A percentile compares a stretch with the other conserved stretches of the same genome.
Conservation (phyloP, 208 protist species). For the Ichthyophonus hoferi region DNA sequence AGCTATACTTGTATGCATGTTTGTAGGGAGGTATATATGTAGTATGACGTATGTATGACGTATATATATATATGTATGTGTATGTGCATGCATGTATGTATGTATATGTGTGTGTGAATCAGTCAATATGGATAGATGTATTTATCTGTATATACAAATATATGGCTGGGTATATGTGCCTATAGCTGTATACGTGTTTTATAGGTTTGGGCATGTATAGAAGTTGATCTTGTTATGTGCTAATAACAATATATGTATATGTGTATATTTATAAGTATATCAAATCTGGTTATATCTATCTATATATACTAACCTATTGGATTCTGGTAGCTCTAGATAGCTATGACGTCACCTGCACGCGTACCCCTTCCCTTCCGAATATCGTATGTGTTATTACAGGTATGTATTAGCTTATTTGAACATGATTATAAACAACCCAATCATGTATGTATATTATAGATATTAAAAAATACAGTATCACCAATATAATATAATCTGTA, state of each 20-base stretch:
- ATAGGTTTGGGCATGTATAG: too few species aligned
- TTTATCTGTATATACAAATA: not conserved
- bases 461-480: too few species aligned
- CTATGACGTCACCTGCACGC: not conserved
- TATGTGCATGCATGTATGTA: not conserved
- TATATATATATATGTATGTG: slow-evolving; percentile 17
- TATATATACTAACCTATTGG: too few species aligned
- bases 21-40: not conserved
- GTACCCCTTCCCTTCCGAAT: not conserved
- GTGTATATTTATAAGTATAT: too few species aligned
- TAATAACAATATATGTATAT: too few species aligned
- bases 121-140: not conserved
- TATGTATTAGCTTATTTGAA: too few species aligned
- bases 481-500: too few species aligned
- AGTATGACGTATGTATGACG: not conserved
- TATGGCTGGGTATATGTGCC: not conserved
- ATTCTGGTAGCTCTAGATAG: not conserved
- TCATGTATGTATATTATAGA: too few species aligned
- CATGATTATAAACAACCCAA: too few species aligned
- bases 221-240: too few species aligned
- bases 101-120: not conserved
- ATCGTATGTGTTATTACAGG: slow-evolving; percentile 31
- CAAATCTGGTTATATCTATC: too few species aligned
- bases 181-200: not conserved
- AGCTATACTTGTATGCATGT: not conserved